Evolutionary conservation across 2,329 filamentous ascomycete species (phyloP).

Genomic region (Colletotrichum chlorophyti): DNA sequence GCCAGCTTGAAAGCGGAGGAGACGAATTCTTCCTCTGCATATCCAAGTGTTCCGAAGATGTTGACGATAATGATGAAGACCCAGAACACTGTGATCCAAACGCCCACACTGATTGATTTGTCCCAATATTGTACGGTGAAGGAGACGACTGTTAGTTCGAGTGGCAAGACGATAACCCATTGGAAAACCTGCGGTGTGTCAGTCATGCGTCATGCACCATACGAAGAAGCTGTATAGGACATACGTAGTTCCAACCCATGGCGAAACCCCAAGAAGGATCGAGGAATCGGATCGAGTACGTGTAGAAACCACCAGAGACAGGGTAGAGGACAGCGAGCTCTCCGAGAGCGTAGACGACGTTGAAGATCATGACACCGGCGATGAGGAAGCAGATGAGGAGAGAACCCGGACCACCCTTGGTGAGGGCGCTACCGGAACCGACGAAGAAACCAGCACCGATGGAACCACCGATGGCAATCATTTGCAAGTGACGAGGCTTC

Average conservation of each 20-base stretch:
- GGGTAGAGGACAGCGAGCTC: conserved; percentile 69
- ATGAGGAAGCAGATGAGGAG: conserved; percentile 59
- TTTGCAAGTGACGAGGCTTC: conserved; percentile 65
- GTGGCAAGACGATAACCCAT: conserved; percentile 57
- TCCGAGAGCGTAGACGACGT: conserved; percentile 65
- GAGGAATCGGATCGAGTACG: conserved; percentile 66
- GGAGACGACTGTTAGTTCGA: conserved; percentile 57
- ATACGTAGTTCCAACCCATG: conserved; percentile 56
- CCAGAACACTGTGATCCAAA: conserved; percentile 63
- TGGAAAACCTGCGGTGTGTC: conserved; percentile 44
- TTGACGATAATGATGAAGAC: conserved; percentile 57
- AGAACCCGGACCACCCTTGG: conserved; percentile 53
- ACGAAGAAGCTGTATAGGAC: background rate
- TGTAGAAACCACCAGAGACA: conserved; percentile 69
- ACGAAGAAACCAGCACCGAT: conserved; percentile 71
- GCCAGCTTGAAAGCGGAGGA: conserved; percentile 62
- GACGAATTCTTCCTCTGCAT: conserved; percentile 63
- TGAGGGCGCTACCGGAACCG: conserved; percentile 62
- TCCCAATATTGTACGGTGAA: conserved; percentile 62
- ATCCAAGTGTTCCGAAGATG: conserved; percentile 61
- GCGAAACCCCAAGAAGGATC: conserved; percentile 66
- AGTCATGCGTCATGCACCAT: background rate
- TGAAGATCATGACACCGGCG: conserved; percentile 67
- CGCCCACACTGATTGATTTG: conserved; percentile 48
- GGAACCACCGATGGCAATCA: conserved; percentile 68